phyloP scores from a whole-genome alignment of 2,329 filamentous ascomycete species.

The Teratosphaeria zuluensis region DNA sequence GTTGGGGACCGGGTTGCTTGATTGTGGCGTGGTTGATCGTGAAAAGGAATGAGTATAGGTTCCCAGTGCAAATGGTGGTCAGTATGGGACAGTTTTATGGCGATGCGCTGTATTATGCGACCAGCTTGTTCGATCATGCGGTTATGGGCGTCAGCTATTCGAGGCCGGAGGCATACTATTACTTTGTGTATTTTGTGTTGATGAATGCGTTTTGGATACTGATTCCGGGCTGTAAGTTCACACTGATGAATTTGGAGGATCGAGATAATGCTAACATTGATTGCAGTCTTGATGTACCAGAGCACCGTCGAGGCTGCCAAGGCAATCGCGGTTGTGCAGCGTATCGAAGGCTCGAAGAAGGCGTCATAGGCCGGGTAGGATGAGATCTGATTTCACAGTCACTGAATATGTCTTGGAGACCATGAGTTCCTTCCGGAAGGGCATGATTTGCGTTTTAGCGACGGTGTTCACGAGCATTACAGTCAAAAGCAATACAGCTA shows the following conservation, averaged over 20 bases:
- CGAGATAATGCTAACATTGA: conserved; percentile 1
- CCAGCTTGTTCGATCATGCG: conserved; percentile 51
- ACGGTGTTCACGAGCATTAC: not conserved
- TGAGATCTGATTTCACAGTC: not conserved
- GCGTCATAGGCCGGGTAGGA: not conserved
- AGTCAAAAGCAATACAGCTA: not conserved
- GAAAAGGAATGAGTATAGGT: conserved; percentile 45
- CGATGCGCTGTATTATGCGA: conserved; percentile 55
- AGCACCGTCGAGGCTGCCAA: conserved; percentile 13
- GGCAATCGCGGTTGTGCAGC: conserved; percentile 14
- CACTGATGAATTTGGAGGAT: not conserved
- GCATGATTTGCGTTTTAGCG: conserved; percentile 1
- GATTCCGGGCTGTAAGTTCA: conserved; percentile 45
- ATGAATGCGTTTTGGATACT: conserved; percentile 61
- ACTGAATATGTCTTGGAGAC: not conserved
- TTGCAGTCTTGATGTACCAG: conserved; percentile 21
- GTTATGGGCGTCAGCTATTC: conserved; percentile 46
- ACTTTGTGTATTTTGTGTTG: conserved; percentile 56
- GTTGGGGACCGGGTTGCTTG: conserved; percentile 55
- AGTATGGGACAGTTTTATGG: conserved; percentile 57
- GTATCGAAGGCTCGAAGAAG: conserved; percentile 17
- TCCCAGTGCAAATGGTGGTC: conserved; percentile 51
- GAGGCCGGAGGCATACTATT: conserved; percentile 54
- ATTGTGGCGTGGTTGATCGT: conserved; percentile 46
- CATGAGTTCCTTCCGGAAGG: not conserved